These are phyloP conservation scores for Boletus barrowsii DNA, from an alignment of 768 basidiomycete species.

Conservation along the genomic window DNA sequence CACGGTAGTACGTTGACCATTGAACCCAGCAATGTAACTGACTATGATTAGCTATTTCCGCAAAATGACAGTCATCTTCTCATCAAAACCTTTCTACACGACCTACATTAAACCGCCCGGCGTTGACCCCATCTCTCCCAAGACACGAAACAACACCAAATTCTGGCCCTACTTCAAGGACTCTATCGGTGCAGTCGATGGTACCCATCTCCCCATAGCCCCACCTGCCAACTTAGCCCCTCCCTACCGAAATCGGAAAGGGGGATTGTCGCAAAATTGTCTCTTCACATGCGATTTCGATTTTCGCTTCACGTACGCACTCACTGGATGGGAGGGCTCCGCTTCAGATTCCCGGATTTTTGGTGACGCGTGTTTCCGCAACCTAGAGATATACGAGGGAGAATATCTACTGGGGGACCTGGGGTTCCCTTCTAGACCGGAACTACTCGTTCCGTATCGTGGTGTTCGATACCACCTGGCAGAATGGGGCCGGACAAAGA, in stretches of 20 bases:
- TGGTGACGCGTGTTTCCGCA: constrained; percentile 19
- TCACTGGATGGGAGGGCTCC: constrained; percentile 42
- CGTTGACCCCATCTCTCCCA: not conserved
- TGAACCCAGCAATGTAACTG: not conserved
- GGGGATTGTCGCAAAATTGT: constrained; percentile 35
- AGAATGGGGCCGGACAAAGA: constrained; percentile 26
- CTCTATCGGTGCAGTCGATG: not conserved
- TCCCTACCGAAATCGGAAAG: constrained; percentile 18
- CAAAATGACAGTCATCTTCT: too few species aligned
- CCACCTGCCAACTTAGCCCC: not conserved
- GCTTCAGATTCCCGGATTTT: constrained; percentile 28
- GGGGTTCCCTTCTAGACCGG: not conserved
- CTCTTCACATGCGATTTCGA: constrained; percentile 35
- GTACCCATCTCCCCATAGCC: not conserved
- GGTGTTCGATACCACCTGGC: constrained; percentile 35
- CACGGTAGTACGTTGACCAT: not conserved
- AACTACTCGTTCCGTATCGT: constrained; percentile 34
- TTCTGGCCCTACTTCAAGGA: not conserved
- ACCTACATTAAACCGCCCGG: too few species aligned
- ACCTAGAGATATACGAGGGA: constrained; percentile 32
- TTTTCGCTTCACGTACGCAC: constrained; percentile 36
- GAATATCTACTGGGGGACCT: constrained; percentile 30
- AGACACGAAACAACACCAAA: not conserved
- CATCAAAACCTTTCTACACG: too few species aligned
- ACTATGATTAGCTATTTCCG: not conserved